Base-by-base conservation (phyloP, 169 alveolate species). In the Nephromyces sp. region DNA sequence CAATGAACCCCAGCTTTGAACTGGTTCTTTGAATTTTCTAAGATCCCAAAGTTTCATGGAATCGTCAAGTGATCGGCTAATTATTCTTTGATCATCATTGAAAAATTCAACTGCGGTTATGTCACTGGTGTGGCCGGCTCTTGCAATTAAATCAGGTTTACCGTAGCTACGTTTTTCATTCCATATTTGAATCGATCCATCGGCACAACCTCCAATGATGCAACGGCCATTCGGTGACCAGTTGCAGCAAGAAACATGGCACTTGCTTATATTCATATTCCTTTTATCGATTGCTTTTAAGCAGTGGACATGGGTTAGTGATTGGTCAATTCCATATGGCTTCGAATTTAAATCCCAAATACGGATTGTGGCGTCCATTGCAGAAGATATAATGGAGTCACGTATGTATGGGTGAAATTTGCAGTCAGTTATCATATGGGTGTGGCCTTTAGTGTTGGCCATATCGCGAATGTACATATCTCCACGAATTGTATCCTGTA, bases 131-230 rank as follows among this genome's bases (percentile, higher is more conserved):
- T 51, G 75, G 30, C 8, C 1, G 21, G 25, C 70, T 3, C 75
- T 52, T 1, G 69, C 43, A 6, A 75, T 22, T 3, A 27, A 35
- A n/a, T 75, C 81, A 15, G 81, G 81, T 1, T 62, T 61, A 0
- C 72, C 70, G n/a, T 24, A 34, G 3, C n/a, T 5, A 32, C 43
- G 35, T 24, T 25, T 3, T 30, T n/a, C 27, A 0, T 70, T 69
- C 81, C 81, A 75, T 43, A 75, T 6, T 63, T 75, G 81, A 53
- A 75, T 35, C 6, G 81, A 75, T 30, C 81, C 81, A 69, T 75
- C 81, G 8, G 71, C 32, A 51, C 81, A 75, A 5, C 81, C 81
- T 2, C 27, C 81, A 28, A 75, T 69, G 21, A 75, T 53, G n/a
- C 52, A 32, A 32, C 52, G 24, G 15, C 73, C 81, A 22, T 34